Percentiles rank a stretch among this genome's conserved stretches.
Conservation (phyloP, 352 stramenopile species). For the Phytopythium montanum region DNA sequence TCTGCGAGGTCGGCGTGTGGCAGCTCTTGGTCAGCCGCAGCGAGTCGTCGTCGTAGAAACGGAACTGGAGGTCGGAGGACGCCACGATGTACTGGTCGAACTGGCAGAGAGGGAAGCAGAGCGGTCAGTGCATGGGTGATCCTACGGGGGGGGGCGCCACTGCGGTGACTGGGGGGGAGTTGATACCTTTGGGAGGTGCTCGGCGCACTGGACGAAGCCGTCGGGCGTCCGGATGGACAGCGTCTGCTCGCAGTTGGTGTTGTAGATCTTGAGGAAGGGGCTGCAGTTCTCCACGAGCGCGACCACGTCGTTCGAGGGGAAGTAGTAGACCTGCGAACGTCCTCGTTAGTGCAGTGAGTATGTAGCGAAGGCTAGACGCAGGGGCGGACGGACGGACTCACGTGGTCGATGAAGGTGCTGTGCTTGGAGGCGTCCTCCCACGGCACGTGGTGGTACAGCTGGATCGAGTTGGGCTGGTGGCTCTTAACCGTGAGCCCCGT, state of each 20-base stretch:
- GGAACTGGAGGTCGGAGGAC: constrained; percentile 76
- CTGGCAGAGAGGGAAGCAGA: constrained; percentile 4
- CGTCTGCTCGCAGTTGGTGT: constrained; percentile 65
- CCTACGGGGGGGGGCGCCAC: background rate
- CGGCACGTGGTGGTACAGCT: constrained; percentile 70
- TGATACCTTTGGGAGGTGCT: constrained; percentile 69
- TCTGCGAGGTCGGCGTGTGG: constrained; percentile 77
- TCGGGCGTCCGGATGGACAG: constrained; percentile 59
- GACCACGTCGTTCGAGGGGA: constrained; percentile 59
- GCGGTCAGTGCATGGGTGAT: background rate
- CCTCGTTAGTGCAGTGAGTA: background rate
- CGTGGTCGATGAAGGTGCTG: constrained; percentile 76
- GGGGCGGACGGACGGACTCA: constrained; percentile 11
- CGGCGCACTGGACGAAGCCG: constrained; percentile 74
- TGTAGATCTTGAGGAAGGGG: constrained; percentile 80
- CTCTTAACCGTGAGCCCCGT: constrained; percentile 78
- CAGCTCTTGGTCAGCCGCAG: constrained; percentile 73
- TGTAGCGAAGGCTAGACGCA: background rate
- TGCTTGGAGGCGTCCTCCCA: constrained; percentile 87
- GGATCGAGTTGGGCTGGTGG: constrained; percentile 86
- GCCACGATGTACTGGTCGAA: constrained; percentile 75
- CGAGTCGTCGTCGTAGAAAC: constrained; percentile 79
- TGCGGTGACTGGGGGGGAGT: no score
- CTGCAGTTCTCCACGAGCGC: constrained; percentile 76
- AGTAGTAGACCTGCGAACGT: constrained; percentile 67